phyloP scores from a whole-genome alignment of 139 green algal species.

The Chlamydomonas incerta region DNA sequence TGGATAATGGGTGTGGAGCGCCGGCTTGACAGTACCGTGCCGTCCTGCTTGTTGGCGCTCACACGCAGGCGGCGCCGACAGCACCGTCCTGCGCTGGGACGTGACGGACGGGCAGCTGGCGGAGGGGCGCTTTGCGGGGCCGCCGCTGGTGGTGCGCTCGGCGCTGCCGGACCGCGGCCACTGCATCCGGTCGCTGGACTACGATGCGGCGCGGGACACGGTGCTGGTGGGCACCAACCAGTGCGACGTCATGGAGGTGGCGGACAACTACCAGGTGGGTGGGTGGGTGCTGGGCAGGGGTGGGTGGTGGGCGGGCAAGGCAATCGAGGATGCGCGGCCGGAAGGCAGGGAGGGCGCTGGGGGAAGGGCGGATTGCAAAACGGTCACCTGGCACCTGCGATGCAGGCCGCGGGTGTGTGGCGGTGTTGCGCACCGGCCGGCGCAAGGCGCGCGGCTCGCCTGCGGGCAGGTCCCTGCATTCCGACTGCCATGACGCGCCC shows the following conservation, averaged over 20 bases:
- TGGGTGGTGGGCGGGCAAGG: neutral
- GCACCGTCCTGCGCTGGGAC: slow-evolving; percentile 71
- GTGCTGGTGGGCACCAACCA: slow-evolving; percentile 70
- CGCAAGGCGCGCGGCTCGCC: too few species aligned
- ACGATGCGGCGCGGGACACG: slow-evolving; percentile 31
- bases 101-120: slow-evolving; percentile 59
- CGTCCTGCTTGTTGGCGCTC: too few species aligned
- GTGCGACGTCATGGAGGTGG: slow-evolving; percentile 68
- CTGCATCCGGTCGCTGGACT: slow-evolving; percentile 61
- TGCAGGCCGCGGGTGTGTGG: too few species aligned
- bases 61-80: slow-evolving; percentile 63
- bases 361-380: too few species aligned
- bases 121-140: slow-evolving; percentile 57
- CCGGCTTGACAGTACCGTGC: too few species aligned
- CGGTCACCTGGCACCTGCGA: too few species aligned
- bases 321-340: too few species aligned
- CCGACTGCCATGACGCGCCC: too few species aligned
- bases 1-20: too few species aligned
- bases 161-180: slow-evolving; percentile 32
- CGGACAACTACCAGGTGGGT: slow-evolving; percentile 34
- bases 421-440: too few species aligned
- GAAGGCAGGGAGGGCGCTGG: too few species aligned
- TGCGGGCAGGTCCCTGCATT: too few species aligned
- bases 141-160: slow-evolving; percentile 52
- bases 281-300: neutral